These are phyloP conservation scores for Dianthus caryophyllus DNA, from an alignment of 148 eudicot species.

Conservation along the genomic window DNA sequence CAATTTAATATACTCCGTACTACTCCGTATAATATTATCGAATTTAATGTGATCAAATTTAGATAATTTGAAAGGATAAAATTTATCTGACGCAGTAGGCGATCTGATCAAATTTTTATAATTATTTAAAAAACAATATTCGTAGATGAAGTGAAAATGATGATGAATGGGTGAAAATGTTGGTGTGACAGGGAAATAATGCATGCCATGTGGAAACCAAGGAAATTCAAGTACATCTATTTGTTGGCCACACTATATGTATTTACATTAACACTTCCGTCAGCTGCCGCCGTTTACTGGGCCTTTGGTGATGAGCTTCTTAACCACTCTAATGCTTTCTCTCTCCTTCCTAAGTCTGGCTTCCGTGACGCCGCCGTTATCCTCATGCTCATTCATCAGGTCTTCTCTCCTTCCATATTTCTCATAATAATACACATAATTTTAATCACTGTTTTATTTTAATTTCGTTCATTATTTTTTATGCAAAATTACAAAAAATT, in stretches of 20 bases:
- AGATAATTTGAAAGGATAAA: no score
- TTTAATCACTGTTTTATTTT: no score
- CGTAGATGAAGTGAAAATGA: no score
- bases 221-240: slow-evolving; percentile 88
- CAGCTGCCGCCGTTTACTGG: slow-evolving; percentile 78
- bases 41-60: no score
- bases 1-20: no score
- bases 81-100: no score
- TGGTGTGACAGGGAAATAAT: slow-evolving; percentile 56
- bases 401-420: background rate
- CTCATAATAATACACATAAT: no score
- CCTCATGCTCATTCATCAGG: slow-evolving; percentile 89
- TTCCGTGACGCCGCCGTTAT: slow-evolving; percentile 88
- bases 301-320: slow-evolving; percentile 79
- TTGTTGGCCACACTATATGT: slow-evolving; percentile 74
- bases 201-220: slow-evolving; percentile 83
- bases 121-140: no score
- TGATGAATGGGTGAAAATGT: slow-evolving; percentile 1
- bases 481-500: no score
- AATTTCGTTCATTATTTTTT: no score
- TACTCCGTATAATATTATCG: no score
- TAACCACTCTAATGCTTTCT: slow-evolving; percentile 72
- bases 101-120: no score
- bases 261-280: slow-evolving; percentile 78
- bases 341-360: slow-evolving; percentile 57